phyloP scores from a whole-genome alignment of 2,329 filamentous ascomycete genomes.

The Fusarium verticillioides region DNA sequence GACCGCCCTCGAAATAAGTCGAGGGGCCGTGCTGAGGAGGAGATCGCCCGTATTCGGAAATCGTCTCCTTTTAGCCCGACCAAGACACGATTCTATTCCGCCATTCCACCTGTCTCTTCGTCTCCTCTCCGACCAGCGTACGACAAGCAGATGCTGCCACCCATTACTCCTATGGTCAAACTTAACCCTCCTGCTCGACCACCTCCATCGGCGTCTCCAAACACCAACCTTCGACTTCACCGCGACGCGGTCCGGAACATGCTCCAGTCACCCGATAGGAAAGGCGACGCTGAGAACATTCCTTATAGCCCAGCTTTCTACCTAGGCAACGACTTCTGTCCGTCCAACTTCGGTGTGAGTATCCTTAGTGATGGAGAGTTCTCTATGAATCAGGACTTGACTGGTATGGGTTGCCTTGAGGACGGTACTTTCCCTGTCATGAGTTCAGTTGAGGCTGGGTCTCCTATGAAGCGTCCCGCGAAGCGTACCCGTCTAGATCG shows the following conservation, averaged over 20 bases:
- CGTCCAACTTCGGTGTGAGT: slow-evolving; percentile 58
- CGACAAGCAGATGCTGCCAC: slow-evolving; percentile 74
- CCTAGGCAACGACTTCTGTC: slow-evolving; percentile 66
- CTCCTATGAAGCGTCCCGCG: slow-evolving; percentile 72
- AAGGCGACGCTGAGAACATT: slow-evolving; percentile 56
- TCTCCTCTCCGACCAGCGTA: slow-evolving; percentile 71
- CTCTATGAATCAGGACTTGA: slow-evolving; percentile 68
- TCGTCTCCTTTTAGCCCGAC: slow-evolving; percentile 94
- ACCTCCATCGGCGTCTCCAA: slow-evolving; percentile 86
- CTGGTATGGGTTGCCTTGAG: slow-evolving; percentile 44
- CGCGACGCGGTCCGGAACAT: slow-evolving; percentile 84
- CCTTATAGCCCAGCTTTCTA: slow-evolving; percentile 76
- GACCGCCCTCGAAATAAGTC: slow-evolving; percentile 81
- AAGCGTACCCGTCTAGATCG: slow-evolving; percentile 72
- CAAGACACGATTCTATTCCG: slow-evolving; percentile 69
- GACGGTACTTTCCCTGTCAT: slow-evolving; percentile 51
- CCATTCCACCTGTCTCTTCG: slow-evolving; percentile 68
- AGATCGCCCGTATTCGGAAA: slow-evolving; percentile 91
- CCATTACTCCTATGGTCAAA: slow-evolving; percentile 85
- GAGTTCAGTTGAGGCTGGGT: slow-evolving; percentile 65
- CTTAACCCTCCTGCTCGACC: slow-evolving; percentile 70
- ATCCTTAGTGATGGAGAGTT: slow-evolving; percentile 64
- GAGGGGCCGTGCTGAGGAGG: slow-evolving; percentile 91
- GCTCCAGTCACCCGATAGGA: slow-evolving; percentile 77
- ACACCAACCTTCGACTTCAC: slow-evolving; percentile 90